phyloP scores from a whole-genome alignment of 176 grass and related monocot species.

The Musa beccarii region DNA sequence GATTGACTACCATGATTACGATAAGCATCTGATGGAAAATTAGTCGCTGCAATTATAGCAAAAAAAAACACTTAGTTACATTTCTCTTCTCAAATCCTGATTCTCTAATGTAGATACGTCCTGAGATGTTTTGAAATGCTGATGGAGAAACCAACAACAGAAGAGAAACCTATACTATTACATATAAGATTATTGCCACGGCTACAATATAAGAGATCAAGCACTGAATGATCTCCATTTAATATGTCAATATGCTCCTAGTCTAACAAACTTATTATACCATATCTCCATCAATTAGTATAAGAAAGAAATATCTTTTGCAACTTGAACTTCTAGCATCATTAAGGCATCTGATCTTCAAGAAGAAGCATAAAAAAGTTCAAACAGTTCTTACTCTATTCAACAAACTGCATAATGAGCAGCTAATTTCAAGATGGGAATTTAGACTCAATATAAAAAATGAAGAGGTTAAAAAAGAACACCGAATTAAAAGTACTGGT shows the following conservation, averaged over 20 bases:
- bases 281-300: neutral
- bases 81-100: neutral
- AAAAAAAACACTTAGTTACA: neutral
- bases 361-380: too few species aligned
- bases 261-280: too few species aligned
- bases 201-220: too few species aligned
- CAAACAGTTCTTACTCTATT: too few species aligned
- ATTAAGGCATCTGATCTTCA: neutral
- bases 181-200: neutral
- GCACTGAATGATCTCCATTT: too few species aligned
- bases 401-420: too few species aligned
- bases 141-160: neutral
- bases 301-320: neutral
- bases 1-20: slow-evolving; percentile 36
- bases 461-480: neutral
- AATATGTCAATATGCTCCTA: too few species aligned
- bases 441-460: neutral
- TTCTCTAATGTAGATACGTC: too few species aligned
- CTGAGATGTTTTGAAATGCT: neutral
- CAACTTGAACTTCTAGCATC: neutral
- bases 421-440: neutral
- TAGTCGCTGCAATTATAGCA: slow-evolving; percentile 27
- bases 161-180: neutral
- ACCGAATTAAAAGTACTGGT: neutral
- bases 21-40: slow-evolving; percentile 34